A percentile compares a stretch with the other conserved stretches of the same genome.
Conservation (phyloP, 352 stramenopile genomes). For the Phytopythium mirpurense region DNA sequence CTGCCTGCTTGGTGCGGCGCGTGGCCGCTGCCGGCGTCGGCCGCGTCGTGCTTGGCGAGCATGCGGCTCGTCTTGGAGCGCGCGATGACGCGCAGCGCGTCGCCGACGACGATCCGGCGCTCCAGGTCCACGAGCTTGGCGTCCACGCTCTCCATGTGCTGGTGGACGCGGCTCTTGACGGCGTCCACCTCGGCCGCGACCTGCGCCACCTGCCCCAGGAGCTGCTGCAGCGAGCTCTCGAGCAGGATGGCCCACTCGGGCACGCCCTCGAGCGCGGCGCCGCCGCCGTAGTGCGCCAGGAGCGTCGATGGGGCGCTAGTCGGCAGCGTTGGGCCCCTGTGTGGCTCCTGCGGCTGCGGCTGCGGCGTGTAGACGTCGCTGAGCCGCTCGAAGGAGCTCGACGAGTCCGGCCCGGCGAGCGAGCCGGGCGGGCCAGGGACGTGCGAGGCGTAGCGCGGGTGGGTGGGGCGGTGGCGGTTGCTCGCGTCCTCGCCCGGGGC, state of each 20-base stretch:
- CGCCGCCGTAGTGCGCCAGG: not conserved
- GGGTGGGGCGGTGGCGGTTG: slow-evolving; percentile 3
- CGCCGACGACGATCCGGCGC: slow-evolving; percentile 33
- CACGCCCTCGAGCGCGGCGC: slow-evolving; percentile 5
- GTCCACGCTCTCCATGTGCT: slow-evolving; percentile 36
- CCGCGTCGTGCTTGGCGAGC: slow-evolving; percentile 14
- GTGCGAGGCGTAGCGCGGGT: no score
- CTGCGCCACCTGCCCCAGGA: slow-evolving; percentile 42
- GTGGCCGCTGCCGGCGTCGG: slow-evolving; percentile 1
- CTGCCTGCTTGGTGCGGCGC: not conserved
- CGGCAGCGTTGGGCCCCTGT: no score
- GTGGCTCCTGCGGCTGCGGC: no score
- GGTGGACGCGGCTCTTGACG: slow-evolving; percentile 38
- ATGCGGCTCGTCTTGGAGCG: slow-evolving; percentile 14
- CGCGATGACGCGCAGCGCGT: slow-evolving; percentile 42
- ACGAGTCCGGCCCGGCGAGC: not conserved
- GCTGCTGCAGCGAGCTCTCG: slow-evolving; percentile 43
- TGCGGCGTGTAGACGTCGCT: not conserved
- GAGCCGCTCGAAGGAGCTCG: not conserved
- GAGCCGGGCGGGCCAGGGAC: not conserved
- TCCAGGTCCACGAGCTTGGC: slow-evolving; percentile 38
- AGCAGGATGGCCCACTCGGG: slow-evolving; percentile 50
- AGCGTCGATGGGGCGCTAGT: no score
- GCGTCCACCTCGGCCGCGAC: slow-evolving; percentile 54
- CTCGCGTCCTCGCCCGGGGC: not conserved